A percentile compares a stretch with the other conserved stretches of the same genome.
These are phyloP conservation scores for Dipteronia sinensis DNA, from an alignment of 345 rosid species.

Conservation along the genomic window DNA sequence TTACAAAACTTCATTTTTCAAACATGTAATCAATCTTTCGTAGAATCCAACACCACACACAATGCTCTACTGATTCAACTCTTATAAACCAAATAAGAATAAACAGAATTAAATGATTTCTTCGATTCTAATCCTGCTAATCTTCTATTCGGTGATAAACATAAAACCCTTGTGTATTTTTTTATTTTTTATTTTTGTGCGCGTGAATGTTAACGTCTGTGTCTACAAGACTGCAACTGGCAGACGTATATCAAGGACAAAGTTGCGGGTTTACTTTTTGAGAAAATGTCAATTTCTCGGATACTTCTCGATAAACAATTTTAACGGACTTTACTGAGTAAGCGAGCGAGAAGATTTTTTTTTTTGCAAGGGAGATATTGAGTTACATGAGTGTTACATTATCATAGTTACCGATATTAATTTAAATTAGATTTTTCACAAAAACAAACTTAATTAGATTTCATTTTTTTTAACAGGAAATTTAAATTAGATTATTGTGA, in stretches of 20 bases:
- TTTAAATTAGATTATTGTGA: too few species aligned
- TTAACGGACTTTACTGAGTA: slow-evolving; percentile 3
- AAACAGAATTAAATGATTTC: background rate
- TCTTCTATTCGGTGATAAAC: background rate
- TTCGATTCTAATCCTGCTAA: background rate
- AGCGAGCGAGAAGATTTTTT: background rate
- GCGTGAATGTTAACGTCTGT: background rate
- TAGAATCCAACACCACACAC: background rate
- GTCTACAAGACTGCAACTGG: background rate
- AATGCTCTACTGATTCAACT: background rate
- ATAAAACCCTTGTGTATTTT: background rate
- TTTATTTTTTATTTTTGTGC: too few species aligned
- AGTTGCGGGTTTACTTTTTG: background rate
- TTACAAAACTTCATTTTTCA: slow-evolving; percentile 83
- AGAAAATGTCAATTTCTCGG: slow-evolving; percentile 8
- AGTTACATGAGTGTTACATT: background rate
- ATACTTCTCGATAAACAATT: slow-evolving; percentile 12
- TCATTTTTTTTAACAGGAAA: too few species aligned
- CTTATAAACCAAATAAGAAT: background rate
- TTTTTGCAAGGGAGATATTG: background rate
- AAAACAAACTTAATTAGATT: too few species aligned
- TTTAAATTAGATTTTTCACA: too few species aligned
- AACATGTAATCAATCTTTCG: background rate
- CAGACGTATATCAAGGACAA: background rate
- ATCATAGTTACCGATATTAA: too few species aligned